Percentiles rank a stretch among this genome's conserved stretches.
Conservation (phyloP, 78 protist genomes). For the slime mould (Dictyostelium discoideum) region DNA sequence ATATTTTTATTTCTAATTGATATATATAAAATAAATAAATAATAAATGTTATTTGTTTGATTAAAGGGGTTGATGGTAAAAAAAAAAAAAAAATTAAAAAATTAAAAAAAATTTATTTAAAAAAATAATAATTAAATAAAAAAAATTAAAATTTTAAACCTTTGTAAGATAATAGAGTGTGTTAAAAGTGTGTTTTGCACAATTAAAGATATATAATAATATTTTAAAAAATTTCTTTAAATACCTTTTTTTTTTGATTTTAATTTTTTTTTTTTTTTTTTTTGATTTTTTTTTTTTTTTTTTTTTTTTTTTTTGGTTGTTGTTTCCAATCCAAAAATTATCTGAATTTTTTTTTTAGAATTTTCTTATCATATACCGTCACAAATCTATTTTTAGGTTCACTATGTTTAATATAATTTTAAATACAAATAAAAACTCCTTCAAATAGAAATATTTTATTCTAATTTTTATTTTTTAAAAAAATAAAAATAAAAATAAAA, state of each 20-base stretch:
- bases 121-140: neutral
- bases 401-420: neutral
- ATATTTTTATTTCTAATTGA: neutral
- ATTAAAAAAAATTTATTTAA: neutral
- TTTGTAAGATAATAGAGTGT: neutral
- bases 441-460: too few relatives aligned
- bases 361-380: neutral
- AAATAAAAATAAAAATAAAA: too few relatives aligned
- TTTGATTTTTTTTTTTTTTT: too few relatives aligned
- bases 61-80: neutral
- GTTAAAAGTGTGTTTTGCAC: neutral
- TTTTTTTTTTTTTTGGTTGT: neutral
- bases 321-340: neutral
- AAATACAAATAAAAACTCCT: too few relatives aligned
- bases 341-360: neutral
- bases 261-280: neutral
- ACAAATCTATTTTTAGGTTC: neutral
- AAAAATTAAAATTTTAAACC: neutral
- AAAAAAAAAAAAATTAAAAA: slow-evolving; percentile 5
- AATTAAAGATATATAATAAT: neutral
- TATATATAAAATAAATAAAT: neutral
- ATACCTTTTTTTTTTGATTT: neutral
- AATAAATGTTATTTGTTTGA: slow-evolving; percentile 2
- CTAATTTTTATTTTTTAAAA: too few relatives aligned
- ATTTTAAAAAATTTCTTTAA: neutral